Evolutionary conservation across 768 basidiomycete species (phyloP).

Genomic region (Kwoniella mangroviensis): DNA sequence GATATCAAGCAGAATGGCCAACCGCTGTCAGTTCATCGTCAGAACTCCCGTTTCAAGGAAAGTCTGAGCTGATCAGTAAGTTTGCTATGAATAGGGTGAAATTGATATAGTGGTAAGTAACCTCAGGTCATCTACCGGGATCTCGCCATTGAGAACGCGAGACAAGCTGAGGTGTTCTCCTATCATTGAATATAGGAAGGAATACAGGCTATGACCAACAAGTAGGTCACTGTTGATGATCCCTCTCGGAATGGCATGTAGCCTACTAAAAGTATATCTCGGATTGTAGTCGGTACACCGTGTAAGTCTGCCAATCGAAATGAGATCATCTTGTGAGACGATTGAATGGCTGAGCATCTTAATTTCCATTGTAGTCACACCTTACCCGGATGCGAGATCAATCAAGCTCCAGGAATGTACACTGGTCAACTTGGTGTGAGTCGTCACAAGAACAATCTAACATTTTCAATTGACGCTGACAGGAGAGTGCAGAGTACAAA

Average conservation of each 20-base stretch:
- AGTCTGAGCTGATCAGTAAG: too few relatives aligned
- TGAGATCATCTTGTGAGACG: background rate
- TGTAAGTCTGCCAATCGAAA: constrained; percentile 32
- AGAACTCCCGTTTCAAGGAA: background rate
- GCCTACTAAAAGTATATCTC: background rate
- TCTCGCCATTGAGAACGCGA: too few relatives aligned
- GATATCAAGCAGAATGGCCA: constrained; percentile 53
- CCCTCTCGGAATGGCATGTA: background rate
- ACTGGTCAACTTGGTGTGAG: constrained; percentile 45
- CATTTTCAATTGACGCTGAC: background rate
- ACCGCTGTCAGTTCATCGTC: constrained; percentile 30
- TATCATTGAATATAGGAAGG: constrained; percentile 41
- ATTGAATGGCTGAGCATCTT: background rate
- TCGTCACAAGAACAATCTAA: background rate
- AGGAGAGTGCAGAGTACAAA: constrained; percentile 17
- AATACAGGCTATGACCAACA: constrained; percentile 46
- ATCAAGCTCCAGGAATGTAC: constrained; percentile 41
- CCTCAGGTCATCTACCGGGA: too few relatives aligned
- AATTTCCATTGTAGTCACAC: constrained; percentile 42
- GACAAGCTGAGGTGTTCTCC: too few relatives aligned
- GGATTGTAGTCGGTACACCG: constrained; percentile 45
- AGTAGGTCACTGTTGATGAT: constrained; percentile 35
- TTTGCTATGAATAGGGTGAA: constrained; percentile 43
- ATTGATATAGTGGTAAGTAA: constrained; percentile 52
- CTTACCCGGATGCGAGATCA: constrained; percentile 42